These are phyloP conservation scores for Penicillium manginii DNA, from an alignment of 495 filamentous ascomycete genomes.

Conservation along the genomic window DNA sequence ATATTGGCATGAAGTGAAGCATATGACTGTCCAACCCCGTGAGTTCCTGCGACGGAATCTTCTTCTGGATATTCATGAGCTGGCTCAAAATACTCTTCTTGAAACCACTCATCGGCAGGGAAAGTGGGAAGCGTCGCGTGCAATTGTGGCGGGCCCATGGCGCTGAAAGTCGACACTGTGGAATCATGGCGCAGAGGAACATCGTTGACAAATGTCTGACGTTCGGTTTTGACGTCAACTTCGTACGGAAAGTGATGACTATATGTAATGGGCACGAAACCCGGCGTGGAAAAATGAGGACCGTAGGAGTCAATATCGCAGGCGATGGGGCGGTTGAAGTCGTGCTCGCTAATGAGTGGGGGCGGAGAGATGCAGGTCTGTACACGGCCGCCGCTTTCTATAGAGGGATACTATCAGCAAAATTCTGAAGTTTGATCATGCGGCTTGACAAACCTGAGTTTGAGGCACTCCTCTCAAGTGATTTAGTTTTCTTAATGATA, in stretches of 20 bases:
- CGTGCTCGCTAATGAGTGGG: too few species aligned
- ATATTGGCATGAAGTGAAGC: conserved; percentile 55
- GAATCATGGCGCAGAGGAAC: conserved; percentile 82
- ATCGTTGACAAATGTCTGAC: conserved; percentile 93
- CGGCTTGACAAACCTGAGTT: background rate
- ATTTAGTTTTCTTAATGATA: conserved; percentile 95
- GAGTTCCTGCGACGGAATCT: conserved; percentile 10
- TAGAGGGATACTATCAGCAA: too few species aligned
- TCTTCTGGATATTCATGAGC: conserved; percentile 5
- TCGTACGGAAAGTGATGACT: conserved; percentile 70
- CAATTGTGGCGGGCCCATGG: conserved; percentile 75
- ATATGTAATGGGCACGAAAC: background rate
- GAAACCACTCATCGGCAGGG: conserved; percentile 74
- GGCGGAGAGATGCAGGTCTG: too few species aligned
- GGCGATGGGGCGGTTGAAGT: conserved; percentile 73
- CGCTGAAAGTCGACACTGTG: conserved; percentile 84
- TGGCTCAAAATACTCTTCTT: conserved; percentile 67
- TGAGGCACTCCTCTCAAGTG: conserved; percentile 72
- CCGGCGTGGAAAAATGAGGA: conserved; percentile 38
- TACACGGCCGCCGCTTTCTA: too few species aligned
- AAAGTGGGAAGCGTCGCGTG: conserved; percentile 67
- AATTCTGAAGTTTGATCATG: too few species aligned
- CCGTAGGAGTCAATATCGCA: too few species aligned
- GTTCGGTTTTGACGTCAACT: conserved; percentile 92
- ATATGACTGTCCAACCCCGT: conserved; percentile 25